phyloP scores from a whole-genome alignment of 495 filamentous ascomycete species.

The Lepidopterella palustris region DNA sequence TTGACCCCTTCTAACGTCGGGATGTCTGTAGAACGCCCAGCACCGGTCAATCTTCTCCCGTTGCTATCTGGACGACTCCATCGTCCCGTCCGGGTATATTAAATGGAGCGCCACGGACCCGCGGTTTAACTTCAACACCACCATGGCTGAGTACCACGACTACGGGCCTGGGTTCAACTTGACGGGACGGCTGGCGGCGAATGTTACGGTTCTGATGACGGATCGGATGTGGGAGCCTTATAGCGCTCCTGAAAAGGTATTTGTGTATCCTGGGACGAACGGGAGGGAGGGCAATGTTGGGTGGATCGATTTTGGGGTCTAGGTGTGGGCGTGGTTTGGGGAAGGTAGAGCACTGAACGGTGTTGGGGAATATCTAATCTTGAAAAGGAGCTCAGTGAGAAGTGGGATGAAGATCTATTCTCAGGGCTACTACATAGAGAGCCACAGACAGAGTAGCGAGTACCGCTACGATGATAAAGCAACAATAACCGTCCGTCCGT shows the following conservation, averaged over 20 bases:
- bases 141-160: slow-evolving; percentile 50
- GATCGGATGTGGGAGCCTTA: slow-evolving; percentile 40
- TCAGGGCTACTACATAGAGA: not conserved
- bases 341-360: not conserved
- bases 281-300: slow-evolving; percentile 44
- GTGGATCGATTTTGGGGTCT: slow-evolving; percentile 46
- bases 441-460: not conserved
- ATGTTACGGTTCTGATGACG: slow-evolving; percentile 42
- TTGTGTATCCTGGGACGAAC: slow-evolving; percentile 40
- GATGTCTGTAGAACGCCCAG: slow-evolving; percentile 42
- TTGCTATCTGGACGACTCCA: slow-evolving; percentile 47
- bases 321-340: not conserved
- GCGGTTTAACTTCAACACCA: slow-evolving; percentile 41
- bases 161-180: slow-evolving; percentile 52
- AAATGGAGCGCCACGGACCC: slow-evolving; percentile 43
- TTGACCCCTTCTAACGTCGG: no score
- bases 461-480: not conserved
- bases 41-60: slow-evolving; percentile 49
- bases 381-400: not conserved
- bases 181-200: slow-evolving; percentile 40
- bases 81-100: slow-evolving; percentile 48
- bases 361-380: not conserved
- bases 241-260: slow-evolving; percentile 47
- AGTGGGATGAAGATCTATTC: not conserved
- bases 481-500: no score